These are phyloP conservation scores for Phialocephala sp. DNA, from an alignment of 2,329 filamentous ascomycete species.

Conservation along the genomic window DNA sequence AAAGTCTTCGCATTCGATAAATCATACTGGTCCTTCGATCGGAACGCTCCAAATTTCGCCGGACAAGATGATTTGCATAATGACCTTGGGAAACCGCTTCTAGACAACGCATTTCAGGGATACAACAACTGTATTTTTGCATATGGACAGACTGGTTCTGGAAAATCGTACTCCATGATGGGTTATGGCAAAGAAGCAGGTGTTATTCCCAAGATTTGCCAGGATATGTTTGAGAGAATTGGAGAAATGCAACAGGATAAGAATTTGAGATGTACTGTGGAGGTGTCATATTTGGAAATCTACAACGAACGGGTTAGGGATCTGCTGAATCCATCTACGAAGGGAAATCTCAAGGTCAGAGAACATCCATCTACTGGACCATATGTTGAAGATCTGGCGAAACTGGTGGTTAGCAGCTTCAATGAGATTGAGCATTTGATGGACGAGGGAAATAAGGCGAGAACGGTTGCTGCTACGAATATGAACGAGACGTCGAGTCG, in stretches of 20 bases:
- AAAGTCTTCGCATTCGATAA: conserved; percentile 96
- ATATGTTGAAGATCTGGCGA: conserved; percentile 97
- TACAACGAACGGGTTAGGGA: conserved; percentile 98
- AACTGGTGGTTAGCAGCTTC: conserved; percentile 91
- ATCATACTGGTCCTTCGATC: conserved; percentile 98
- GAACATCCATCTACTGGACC: conserved; percentile 97
- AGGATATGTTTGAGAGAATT: conserved; percentile 96
- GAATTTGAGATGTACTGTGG: conserved; percentile 86
- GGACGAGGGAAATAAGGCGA: conserved; percentile 98
- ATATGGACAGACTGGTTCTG: conserved; percentile 96
- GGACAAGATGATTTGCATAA: conserved; percentile 88
- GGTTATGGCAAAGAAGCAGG: conserved; percentile 95
- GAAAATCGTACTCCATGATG: conserved; percentile 99
- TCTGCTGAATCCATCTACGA: conserved; percentile 91
- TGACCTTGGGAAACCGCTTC: conserved; percentile 85
- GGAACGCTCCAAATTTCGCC: conserved; percentile 79
- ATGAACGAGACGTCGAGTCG: conserved; percentile 99
- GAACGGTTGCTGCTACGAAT: conserved; percentile 97
- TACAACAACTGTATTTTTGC: conserved; percentile 99
- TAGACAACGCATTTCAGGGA: conserved; percentile 97
- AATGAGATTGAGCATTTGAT: conserved; percentile 96
- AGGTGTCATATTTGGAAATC: conserved; percentile 98
- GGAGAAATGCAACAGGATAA: conserved; percentile 71
- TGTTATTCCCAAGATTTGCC: conserved; percentile 96
- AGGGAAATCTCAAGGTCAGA: conserved; percentile 94